Percentiles rank a stretch among this genome's conserved stretches.
Conservation (phyloP, 2,329 filamentous ascomycete genomes). For the Exserohilum turcica region DNA sequence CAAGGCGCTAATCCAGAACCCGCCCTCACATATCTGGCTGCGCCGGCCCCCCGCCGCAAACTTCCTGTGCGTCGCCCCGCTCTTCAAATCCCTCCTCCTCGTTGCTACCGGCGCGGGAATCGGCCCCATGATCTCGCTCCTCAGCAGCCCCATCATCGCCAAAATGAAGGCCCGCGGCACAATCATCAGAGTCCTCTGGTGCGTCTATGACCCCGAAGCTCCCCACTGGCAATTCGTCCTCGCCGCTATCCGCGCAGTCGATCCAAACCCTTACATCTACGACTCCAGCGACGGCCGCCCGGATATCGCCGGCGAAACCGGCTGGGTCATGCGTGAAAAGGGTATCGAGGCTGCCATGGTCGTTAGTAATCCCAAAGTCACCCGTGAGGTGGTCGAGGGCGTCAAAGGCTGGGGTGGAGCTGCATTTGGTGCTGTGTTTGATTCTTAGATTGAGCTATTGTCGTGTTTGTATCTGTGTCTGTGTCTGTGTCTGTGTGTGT, state of each 20-base stretch:
- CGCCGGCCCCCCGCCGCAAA: conserved; percentile 24
- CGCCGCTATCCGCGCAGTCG: conserved; percentile 17
- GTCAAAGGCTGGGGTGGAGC: conserved; percentile 16
- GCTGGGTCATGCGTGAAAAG: neutral
- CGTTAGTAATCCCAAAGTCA: conserved; percentile 27
- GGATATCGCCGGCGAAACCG: conserved; percentile 22
- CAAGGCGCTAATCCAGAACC: conserved; percentile 11
- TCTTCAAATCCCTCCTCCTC: conserved; percentile 28
- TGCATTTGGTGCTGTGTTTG: conserved; percentile 33
- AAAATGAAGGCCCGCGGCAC: conserved; percentile 10
- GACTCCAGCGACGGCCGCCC: conserved; percentile 15
- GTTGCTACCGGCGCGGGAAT: conserved; percentile 33
- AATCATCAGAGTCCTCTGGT: conserved; percentile 25
- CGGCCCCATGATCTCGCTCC: conserved; percentile 27
- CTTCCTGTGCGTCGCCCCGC: conserved; percentile 24
- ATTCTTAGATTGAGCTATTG: conserved; percentile 21
- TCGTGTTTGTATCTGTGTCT: neutral
- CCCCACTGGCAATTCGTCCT: conserved; percentile 24
- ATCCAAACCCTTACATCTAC: conserved; percentile 19
- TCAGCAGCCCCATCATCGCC: conserved; percentile 14
- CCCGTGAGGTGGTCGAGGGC: conserved; percentile 18
- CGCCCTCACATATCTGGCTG: conserved; percentile 22
- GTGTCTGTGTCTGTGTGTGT: neutral
- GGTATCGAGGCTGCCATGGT: conserved; percentile 26
- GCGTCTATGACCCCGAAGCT: conserved; percentile 14